Evolutionary conservation across 495 filamentous ascomycete species (phyloP).

Genomic region (Trichoderma asperelloides): DNA sequence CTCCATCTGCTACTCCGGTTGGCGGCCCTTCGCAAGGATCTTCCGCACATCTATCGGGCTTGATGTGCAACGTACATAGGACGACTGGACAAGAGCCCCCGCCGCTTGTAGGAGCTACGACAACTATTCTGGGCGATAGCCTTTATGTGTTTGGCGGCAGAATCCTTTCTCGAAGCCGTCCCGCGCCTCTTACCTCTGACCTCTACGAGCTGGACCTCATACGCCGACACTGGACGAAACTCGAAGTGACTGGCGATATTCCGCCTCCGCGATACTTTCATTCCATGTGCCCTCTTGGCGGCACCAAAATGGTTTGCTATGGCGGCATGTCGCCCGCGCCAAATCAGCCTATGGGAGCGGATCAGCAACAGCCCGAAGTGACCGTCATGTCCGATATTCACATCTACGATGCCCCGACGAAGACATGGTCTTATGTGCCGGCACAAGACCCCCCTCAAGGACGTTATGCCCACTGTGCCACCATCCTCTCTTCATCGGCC

Average conservation of each 20-base stretch:
- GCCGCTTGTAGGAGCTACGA: slow-evolving; percentile 87
- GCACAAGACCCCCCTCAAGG: slow-evolving; percentile 80
- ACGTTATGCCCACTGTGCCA: slow-evolving; percentile 92
- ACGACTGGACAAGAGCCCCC: slow-evolving; percentile 89
- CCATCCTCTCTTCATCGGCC: slow-evolving; percentile 80
- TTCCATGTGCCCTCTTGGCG: slow-evolving; percentile 84
- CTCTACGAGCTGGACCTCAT: slow-evolving; percentile 91
- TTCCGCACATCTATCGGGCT: slow-evolving; percentile 61
- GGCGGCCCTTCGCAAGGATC: slow-evolving; percentile 24
- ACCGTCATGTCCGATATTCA: slow-evolving; percentile 98
- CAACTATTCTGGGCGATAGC: slow-evolving; percentile 87
- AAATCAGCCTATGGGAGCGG: slow-evolving; percentile 33
- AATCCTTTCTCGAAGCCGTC: slow-evolving; percentile 69
- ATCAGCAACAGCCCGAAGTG: slow-evolving; percentile 74
- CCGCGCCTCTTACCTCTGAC: slow-evolving; percentile 72
- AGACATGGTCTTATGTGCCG: slow-evolving; percentile 76
- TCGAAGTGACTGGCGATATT: slow-evolving; percentile 75
- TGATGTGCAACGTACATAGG: slow-evolving; percentile 86
- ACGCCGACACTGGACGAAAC: slow-evolving; percentile 80
- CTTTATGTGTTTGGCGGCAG: slow-evolving; percentile 94
- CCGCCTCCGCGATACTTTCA: slow-evolving; percentile 94
- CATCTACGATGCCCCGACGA: slow-evolving; percentile 82
- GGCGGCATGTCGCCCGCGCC: slow-evolving; percentile 90
- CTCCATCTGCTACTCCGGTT: slow-evolving; percentile 31
- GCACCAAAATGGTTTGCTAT: slow-evolving; percentile 94